These are phyloP conservation scores for Boletus reticuloceps DNA, from an alignment of 768 basidiomycete genomes.

Conservation along the genomic window DNA sequence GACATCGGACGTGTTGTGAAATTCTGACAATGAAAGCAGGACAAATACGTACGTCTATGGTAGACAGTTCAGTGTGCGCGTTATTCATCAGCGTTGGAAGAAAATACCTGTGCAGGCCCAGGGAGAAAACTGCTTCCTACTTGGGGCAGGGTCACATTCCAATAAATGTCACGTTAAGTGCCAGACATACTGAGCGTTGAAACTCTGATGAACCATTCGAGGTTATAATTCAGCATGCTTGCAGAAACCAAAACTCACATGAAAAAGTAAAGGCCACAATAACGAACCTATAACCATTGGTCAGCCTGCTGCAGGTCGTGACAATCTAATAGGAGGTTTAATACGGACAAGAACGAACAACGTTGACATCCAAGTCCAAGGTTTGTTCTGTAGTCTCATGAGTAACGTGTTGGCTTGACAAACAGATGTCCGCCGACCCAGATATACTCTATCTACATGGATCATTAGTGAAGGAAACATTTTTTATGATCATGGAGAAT, in stretches of 20 bases:
- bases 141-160: background rate
- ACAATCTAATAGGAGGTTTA: background rate
- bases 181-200: background rate
- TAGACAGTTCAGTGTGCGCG: background rate
- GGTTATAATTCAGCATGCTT: background rate
- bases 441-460: constrained; percentile 6
- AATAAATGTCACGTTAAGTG: background rate
- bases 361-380: constrained; percentile 8
- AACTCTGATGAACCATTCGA: background rate
- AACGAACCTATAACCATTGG: constrained; percentile 5
- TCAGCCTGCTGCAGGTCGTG: background rate
- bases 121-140: constrained; percentile 4
- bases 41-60: constrained; percentile 1
- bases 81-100: background rate
- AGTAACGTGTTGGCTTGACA: background rate
- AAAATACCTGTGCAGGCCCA: background rate
- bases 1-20: background rate
- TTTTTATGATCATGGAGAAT: background rate
- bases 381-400: background rate
- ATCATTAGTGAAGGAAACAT: background rate
- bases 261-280: background rate
- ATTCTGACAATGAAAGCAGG: background rate
- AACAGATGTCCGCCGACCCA: constrained; percentile 1
- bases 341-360: constrained; percentile 7
- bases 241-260: background rate